Percentiles rank a stretch among this genome's conserved stretches.
Evolutionary conservation across 2,329 filamentous ascomycete species (phyloP).

Genomic region (Diaporthe ampelina): DNA sequence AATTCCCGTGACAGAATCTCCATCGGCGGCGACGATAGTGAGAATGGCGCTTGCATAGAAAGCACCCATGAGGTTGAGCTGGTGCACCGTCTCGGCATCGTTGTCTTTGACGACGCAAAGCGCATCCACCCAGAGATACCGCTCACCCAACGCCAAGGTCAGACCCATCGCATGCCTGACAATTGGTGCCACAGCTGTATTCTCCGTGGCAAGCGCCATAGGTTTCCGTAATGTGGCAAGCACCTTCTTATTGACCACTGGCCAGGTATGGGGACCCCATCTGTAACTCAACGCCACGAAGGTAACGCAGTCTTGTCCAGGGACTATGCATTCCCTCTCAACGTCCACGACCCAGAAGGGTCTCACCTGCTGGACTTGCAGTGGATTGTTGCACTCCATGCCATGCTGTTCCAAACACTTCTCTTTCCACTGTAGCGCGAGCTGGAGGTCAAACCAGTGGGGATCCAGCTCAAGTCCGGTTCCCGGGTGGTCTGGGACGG

Average conservation of each 20-base stretch:
- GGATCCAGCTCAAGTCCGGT: not conserved
- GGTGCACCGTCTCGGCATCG: not conserved
- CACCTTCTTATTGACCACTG: not conserved
- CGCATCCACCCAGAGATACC: constrained; percentile 52
- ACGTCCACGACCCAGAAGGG: constrained; percentile 17
- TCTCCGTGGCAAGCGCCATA: constrained; percentile 39
- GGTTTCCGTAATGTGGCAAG: not conserved
- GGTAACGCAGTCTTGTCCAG: not conserved
- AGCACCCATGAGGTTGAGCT: constrained; percentile 31
- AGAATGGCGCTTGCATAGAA: constrained; percentile 46
- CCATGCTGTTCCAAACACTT: not conserved
- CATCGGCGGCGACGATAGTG: constrained; percentile 42
- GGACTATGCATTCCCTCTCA: not conserved
- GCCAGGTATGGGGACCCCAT: not conserved
- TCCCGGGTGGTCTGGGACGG: not conserved
- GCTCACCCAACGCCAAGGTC: constrained; percentile 42
- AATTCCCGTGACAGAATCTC: not conserved
- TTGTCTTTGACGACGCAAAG: constrained; percentile 51
- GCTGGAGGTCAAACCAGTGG: not conserved
- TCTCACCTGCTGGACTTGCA: not conserved
- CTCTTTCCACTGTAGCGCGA: not conserved
- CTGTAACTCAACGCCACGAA: constrained; percentile 31
- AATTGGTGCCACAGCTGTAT: constrained; percentile 42
- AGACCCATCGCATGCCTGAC: constrained; percentile 36
- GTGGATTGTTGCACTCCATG: not conserved